A percentile compares a stretch with the other conserved stretches of the same genome.
phyloP scores from a whole-genome alignment of 208 protist species.

The Trypanosoma avium region DNA sequence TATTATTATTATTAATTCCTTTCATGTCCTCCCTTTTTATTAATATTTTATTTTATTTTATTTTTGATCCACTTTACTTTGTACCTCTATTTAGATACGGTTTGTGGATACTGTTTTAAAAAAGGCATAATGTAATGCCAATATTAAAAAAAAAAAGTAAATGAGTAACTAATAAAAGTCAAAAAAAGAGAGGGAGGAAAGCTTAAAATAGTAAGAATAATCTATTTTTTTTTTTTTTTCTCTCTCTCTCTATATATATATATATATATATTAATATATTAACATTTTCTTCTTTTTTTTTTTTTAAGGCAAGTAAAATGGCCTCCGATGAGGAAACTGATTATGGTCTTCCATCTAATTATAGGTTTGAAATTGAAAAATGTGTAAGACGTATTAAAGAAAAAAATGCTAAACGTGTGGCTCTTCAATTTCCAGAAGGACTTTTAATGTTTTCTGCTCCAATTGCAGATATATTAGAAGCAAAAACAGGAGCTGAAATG shows the following conservation, averaged over 20 bases:
- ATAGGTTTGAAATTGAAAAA: constrained; percentile 99
- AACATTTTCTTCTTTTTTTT: constrained; percentile 1
- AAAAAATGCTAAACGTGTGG: constrained; percentile 90
- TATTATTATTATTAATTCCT: neutral
- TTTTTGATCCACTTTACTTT: too few species aligned
- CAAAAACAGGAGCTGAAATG: constrained; percentile 85
- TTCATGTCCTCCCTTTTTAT: too few species aligned
- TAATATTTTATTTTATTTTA: too few species aligned
- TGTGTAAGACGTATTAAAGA: constrained; percentile 94
- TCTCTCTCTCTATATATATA: neutral
- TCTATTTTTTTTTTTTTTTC: neutral
- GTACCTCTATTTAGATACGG: too few species aligned
- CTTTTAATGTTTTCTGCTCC: constrained; percentile 96
- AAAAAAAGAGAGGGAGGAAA: too few species aligned
- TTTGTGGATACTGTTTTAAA: too few species aligned
- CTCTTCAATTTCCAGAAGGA: constrained; percentile 99
- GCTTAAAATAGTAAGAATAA: too few species aligned
- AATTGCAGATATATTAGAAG: constrained; percentile 97
- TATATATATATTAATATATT: neutral
- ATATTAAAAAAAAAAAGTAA: too few species aligned
- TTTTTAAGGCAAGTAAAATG: constrained; percentile 1
- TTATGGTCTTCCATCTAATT: constrained; percentile 94
- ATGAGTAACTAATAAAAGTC: too few species aligned
- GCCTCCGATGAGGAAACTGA: constrained; percentile 19
- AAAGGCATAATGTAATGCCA: too few species aligned